Evolutionary conservation across 2,329 filamentous ascomycete species (phyloP).

Genomic region (Trematosphaeria pertusa): DNA sequence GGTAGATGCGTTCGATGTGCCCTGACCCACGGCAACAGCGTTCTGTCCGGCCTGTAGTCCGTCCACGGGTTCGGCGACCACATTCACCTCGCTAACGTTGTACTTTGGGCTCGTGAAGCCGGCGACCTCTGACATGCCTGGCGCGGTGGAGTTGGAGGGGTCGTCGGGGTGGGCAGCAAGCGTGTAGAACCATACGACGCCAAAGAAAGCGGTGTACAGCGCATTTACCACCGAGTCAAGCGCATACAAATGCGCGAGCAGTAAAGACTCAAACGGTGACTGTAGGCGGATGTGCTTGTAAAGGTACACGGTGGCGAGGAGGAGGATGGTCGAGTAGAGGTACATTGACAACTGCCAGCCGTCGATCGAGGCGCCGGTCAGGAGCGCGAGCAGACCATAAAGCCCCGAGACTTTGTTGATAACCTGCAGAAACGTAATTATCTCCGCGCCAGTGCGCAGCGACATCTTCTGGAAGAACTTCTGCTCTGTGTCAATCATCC

Average conservation of each 20-base stretch:
- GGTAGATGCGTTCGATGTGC: constrained; percentile 42
- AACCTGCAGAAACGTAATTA: constrained; percentile 81
- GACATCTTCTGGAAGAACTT: constrained; percentile 86
- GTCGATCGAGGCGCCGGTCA: constrained; percentile 85
- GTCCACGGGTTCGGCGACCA: constrained; percentile 56
- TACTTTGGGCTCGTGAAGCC: constrained; percentile 70
- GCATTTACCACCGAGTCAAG: constrained; percentile 84
- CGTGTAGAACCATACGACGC: constrained; percentile 84
- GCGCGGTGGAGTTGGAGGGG: constrained; percentile 27
- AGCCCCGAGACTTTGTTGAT: constrained; percentile 93
- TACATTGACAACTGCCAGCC: constrained; percentile 88
- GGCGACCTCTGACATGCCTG: constrained; percentile 67
- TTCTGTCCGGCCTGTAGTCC: constrained; percentile 59
- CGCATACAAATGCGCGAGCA: constrained; percentile 84
- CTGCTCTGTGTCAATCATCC: constrained; percentile 56
- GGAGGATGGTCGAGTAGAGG: constrained; percentile 79
- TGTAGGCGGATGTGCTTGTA: constrained; percentile 81
- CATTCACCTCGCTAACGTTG: constrained; percentile 65
- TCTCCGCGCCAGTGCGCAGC: constrained; percentile 83
- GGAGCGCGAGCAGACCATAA: constrained; percentile 86
- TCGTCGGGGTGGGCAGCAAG: constrained; percentile 63
- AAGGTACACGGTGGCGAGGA: constrained; percentile 72
- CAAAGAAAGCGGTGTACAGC: constrained; percentile 82
- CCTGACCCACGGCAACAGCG: constrained; percentile 56
- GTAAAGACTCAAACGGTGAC: constrained; percentile 78